Conservation (phyloP, 2,329 filamentous ascomycete genomes). For the Juglanconis juglandina region DNA sequence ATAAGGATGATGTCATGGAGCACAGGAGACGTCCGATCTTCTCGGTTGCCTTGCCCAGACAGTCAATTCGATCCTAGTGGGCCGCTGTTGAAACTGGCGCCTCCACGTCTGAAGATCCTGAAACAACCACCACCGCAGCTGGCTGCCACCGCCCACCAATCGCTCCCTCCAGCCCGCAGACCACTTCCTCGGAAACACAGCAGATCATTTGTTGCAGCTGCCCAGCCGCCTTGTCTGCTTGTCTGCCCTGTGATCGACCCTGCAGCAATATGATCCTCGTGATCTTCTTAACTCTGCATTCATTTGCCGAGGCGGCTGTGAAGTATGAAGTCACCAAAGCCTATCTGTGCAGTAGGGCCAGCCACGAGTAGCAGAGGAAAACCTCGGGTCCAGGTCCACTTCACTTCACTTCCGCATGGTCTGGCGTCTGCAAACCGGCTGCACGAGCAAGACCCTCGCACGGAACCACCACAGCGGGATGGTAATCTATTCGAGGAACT, state of each 20-base stretch:
- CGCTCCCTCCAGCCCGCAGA: not conserved
- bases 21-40: not conserved
- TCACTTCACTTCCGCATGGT: too few species aligned
- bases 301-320: not conserved
- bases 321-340: too few species aligned
- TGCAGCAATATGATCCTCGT: constrained; percentile 1
- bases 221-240: too few species aligned
- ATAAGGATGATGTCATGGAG: not conserved
- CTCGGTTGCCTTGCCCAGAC: not conserved
- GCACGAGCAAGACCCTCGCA: too few species aligned
- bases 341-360: too few species aligned
- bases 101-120: constrained; percentile 15
- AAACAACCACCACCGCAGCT: constrained; percentile 5
- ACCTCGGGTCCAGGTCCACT: too few species aligned
- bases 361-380: too few species aligned
- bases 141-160: not conserved
- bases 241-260: constrained; percentile 2
- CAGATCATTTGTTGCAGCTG: not conserved
- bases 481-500: not conserved
- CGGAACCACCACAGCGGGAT: too few species aligned
- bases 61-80: not conserved
- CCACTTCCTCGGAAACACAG: not conserved
- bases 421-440: too few species aligned
- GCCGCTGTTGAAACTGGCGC: constrained; percentile 11
- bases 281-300: not conserved